phyloP scores from a whole-genome alignment of 2,329 filamentous ascomycete species.

The Botrytis hyacinthi region DNA sequence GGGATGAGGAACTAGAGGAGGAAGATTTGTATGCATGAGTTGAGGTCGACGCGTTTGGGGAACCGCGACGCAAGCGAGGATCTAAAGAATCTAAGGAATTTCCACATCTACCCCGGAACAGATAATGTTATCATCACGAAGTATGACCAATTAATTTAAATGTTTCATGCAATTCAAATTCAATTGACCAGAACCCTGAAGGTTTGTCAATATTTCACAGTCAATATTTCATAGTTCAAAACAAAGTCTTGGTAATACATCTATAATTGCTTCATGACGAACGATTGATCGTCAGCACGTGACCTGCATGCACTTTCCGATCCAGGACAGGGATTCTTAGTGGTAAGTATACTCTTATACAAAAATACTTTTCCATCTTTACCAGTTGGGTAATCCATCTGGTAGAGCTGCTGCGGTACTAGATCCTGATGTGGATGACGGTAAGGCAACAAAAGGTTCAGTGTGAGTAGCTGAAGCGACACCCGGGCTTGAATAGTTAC shows the following conservation, averaged over 20 bases:
- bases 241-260: not conserved
- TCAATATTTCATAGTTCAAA: not conserved
- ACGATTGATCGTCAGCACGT: slow-evolving; percentile 13
- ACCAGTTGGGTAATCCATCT: slow-evolving; percentile 4
- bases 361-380: not conserved
- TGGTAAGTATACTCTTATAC: no score
- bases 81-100: not conserved
- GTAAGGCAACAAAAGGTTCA: slow-evolving; percentile 27
- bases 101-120: slow-evolving; percentile 16
- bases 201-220: not conserved
- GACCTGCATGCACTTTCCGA: slow-evolving; percentile 19
- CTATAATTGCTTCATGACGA: not conserved
- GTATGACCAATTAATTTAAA: not conserved
- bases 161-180: not conserved
- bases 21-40: slow-evolving; percentile 13
- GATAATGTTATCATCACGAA: slow-evolving; percentile 1
- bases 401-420: slow-evolving; percentile 14
- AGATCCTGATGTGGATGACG: slow-evolving; percentile 22
- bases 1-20: not conserved
- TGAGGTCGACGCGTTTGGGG: slow-evolving; percentile 21
- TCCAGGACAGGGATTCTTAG: slow-evolving; percentile 11
- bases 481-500: slow-evolving; percentile 29
- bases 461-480: slow-evolving; percentile 29
- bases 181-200: not conserved
- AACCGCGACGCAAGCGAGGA: slow-evolving; percentile 23